Evolutionary conservation across 139 green algal species (phyloP), one percentile per base, ranked within the genome.

Genomic region (Chlorella vulgaris): DNA sequence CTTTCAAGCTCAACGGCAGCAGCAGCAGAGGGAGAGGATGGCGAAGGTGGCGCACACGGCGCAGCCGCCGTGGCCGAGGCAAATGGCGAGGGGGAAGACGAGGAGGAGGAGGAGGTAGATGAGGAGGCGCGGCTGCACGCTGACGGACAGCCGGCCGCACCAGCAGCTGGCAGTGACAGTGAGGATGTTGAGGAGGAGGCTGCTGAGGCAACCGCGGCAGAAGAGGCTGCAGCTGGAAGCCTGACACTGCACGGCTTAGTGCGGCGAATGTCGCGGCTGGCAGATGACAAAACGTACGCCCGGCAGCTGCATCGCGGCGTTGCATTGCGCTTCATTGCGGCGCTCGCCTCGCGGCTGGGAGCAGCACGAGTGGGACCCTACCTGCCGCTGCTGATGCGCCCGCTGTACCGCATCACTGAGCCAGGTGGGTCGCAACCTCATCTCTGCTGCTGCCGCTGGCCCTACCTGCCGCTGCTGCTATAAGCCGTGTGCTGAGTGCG

Each of bases 351-450:
- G 13, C 81, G 78, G 29, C 87, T 96, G 43, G 92, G 92, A 29
- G 31, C 61, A 29, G 50, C 79, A 15, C 80, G 68, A 6, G 79
- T 94, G 18, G n/a, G 53, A 55, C 85, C 88, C 5, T 91, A 94
- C 86, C 88, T 97, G 40, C 77, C 90, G 38, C 47, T 85, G 29
- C 79, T 97, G 55, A 74, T 96, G 77, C 77, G 84, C 38, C 93
- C 95, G 58, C 82, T 98, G 76, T 96, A 91, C 85, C 92, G 93
- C 80, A 91, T 97, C 76, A 86, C 85, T 4, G 92, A 97, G 83
- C 78, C 73, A 7, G 85, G 84, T 28, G 83, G 50, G 18, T 35
- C 13, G 21, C 47, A 55, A 55, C 47, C 13, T 15, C 47, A 15
- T 15, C 47, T 15, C 13, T 55, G 10, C 47, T 55, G 47, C 47